Evolutionary conservation across 78 protist species (phyloP).

Genomic region (Tieghemostelium lacteum): DNA sequence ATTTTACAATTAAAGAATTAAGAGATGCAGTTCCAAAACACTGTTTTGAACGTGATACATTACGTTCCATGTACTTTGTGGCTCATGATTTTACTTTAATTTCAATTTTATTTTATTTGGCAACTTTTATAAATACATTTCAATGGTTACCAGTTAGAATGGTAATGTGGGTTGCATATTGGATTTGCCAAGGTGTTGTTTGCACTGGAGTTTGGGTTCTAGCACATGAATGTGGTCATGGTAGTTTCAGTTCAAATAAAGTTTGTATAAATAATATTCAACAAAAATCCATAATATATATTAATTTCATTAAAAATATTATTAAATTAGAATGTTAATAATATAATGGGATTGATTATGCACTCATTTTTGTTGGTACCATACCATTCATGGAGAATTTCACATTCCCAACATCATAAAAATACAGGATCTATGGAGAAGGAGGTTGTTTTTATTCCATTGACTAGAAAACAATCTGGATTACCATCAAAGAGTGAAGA

Average conservation of each 20-base stretch:
- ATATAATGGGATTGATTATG: constrained; percentile 82
- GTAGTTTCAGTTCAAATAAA: constrained; percentile 73
- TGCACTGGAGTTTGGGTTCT: constrained; percentile 91
- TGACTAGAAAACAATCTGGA: not conserved
- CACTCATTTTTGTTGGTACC: constrained; percentile 89
- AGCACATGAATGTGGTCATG: constrained; percentile 95
- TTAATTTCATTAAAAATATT: not conserved
- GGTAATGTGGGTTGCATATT: constrained; percentile 61
- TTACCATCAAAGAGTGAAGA: constrained; percentile 27
- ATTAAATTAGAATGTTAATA: constrained; percentile 55
- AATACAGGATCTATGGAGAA: constrained; percentile 79
- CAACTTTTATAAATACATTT: constrained; percentile 44
- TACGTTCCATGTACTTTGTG: constrained; percentile 40
- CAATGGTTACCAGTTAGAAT: constrained; percentile 28
- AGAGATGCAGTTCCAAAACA: constrained; percentile 80
- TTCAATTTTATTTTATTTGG: constrained; percentile 9
- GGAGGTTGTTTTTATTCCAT: constrained; percentile 83
- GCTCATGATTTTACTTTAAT: constrained; percentile 31
- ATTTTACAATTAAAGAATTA: constrained; percentile 31
- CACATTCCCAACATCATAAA: constrained; percentile 91
- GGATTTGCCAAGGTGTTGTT: constrained; percentile 69
- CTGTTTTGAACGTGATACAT: constrained; percentile 68
- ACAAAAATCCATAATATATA: not conserved
- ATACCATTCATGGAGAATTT: constrained; percentile 86
- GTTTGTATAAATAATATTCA: not conserved